Base-by-base conservation (phyloP, 805 yeast species). In the Saturnispora sekii region DNA sequence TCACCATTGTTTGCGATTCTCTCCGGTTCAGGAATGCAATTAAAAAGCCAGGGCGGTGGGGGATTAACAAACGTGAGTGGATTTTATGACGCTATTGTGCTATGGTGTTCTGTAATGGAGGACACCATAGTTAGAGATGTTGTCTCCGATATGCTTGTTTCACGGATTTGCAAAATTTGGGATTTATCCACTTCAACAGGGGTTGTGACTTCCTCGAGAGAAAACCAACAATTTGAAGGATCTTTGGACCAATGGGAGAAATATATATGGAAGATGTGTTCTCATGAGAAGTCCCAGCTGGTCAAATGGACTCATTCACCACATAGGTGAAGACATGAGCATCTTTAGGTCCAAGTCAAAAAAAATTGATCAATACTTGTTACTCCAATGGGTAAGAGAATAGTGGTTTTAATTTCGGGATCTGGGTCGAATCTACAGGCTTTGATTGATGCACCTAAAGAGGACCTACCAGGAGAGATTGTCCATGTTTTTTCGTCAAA, bases 401-500 rank as follows among this genome's bases (percentile, higher is more conserved):
- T 84, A 46, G 68, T 84, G 10, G 97, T 93, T 0, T 74, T 93
- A 33, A 93, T 93, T 17, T 89, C 97, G 0, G 98, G 98, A 0
- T 81, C 83, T 28, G 98, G 98, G 1, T 79, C 97, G n/a, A 93
- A 93, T 58, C 68, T 93, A 34, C 98, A 93, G 62, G 97, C 98
- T 0, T 68, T 93, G 34, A 87, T 93, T 31, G 96, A 93, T 61
- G 84, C 90, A 1, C 7, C 26, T 21, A 21, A 21, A 21, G 26
- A 21, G 26, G 62, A 69, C 46, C 65, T 69, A 37, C 69, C 56
- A 45, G 68, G 72, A 10, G 66, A 68, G 30, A 84, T 93, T 42
- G 71, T 76, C 28, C 77, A 78, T 55, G 97, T 93, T 39, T 75
- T 93, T 26, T 88, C 97, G 9, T 89, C 97, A 12, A 77, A 83